Base-by-base conservation (phyloP, 2,329 filamentous ascomycete species). In the Ophiostoma pallidulum region DNA sequence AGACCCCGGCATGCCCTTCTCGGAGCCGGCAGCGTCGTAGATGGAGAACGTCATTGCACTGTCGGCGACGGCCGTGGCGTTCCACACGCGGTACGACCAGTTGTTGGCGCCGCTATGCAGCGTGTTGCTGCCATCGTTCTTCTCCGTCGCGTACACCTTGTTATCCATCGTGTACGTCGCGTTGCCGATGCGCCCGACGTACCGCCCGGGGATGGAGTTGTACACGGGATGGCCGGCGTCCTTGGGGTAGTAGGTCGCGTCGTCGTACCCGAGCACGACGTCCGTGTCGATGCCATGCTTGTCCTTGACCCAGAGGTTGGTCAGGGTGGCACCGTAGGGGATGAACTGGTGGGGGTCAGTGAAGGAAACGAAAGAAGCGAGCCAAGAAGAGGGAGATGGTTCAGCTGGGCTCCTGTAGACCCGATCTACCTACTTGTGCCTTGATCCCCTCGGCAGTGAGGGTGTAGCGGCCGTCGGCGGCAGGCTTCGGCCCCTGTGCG, bases 31-130 rank as follows among this genome's bases (percentile, higher is more conserved):
- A n/a, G 70, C 64, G 58, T 84, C 80, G 51, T 74, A 68, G 53
- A 84, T 72, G n/a, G 72, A 71, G 62, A 84, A 84, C 36, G 79
- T 83, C 57, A 84, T 80, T 20, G 76, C 78, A 54, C 73, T 67
- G 18, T 66, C 58, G 9, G 73, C 74, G 51, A 74, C 64, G 2
- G 68, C 67, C 4, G 74, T 71, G 18, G 83, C 73, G 26, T 80
- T 78, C 71, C 77, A 84, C 56, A 75, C 73, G 36, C 77, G 71
- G 61, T 71, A 80, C 37, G 80, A 79, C 74, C 78, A 80, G 53
- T 78, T 77, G 62, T 79, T 73, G 18, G 69, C 70, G 26, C 74
- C 75, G 56, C 74, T 75, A 59, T 80, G 76, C 8, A 81, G 67
- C 9, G 75, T 78, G 58, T 78, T 71, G 50, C 51, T 58, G 40